Conservation (phyloP, 2,329 filamentous ascomycete genomes). For the Claviceps digitariae region DNA sequence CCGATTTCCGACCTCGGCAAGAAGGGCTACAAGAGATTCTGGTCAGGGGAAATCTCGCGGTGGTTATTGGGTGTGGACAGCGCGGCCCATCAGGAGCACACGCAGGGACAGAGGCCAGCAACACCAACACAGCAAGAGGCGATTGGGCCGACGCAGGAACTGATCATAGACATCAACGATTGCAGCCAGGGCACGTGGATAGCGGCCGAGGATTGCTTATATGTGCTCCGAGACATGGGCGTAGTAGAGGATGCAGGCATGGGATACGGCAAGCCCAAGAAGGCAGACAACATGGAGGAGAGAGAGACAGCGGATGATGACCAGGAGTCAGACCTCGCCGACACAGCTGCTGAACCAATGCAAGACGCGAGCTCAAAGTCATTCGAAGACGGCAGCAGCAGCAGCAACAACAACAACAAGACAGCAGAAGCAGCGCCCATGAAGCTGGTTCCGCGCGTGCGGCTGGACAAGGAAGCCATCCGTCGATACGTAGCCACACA, state of each 20-base stretch:
- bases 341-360: background rate
- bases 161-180: slow-evolving; percentile 51
- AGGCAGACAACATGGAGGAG: background rate
- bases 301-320: slow-evolving; percentile 6
- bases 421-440: slow-evolving; percentile 5
- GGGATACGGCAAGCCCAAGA: slow-evolving; percentile 25
- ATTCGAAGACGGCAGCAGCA: background rate
- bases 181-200: slow-evolving; percentile 75
- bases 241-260: slow-evolving; percentile 46
- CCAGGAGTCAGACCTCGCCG: background rate
- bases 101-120: background rate
- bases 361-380: background rate
- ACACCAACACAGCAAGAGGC: background rate
- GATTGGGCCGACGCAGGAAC: slow-evolving; percentile 16
- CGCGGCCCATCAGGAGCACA: slow-evolving; percentile 14
- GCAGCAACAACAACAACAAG: background rate
- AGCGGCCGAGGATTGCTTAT: slow-evolving; percentile 67
- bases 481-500: slow-evolving; percentile 53
- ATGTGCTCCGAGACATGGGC: slow-evolving; percentile 67
- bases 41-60: slow-evolving; percentile 73
- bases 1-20: slow-evolving; percentile 77
- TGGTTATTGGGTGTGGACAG: slow-evolving; percentile 38
- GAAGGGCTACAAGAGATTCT: slow-evolving; percentile 73
- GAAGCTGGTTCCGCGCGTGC: slow-evolving; percentile 30
- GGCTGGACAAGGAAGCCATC: slow-evolving; percentile 41